phyloP scores from a whole-genome alignment of 108 stramenopile genomes.

The Fistulifera pelliculosa region DNA sequence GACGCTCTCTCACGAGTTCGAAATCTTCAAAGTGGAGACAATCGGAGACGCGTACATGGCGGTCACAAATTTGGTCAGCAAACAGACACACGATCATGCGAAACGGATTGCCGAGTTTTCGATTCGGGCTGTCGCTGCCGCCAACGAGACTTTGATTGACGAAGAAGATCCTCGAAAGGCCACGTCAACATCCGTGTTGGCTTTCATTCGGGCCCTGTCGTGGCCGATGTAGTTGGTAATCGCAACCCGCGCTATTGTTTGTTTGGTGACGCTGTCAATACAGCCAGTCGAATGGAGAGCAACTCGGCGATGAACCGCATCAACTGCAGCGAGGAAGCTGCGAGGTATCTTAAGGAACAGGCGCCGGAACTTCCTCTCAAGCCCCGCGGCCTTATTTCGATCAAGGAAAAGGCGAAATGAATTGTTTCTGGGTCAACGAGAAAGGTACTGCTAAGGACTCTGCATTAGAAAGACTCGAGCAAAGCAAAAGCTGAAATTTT shows the following conservation, averaged over 20 bases:
- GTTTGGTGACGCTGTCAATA: conserved; percentile 79
- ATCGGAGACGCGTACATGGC: conserved; percentile 66
- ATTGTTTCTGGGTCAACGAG: conserved; percentile 23
- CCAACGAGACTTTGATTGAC: conserved; percentile 24
- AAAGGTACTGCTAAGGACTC: too few relatives aligned
- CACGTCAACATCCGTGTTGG: conserved; percentile 45
- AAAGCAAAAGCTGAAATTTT: too few relatives aligned
- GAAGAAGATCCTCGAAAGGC: conserved; percentile 21
- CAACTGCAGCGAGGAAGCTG: conserved; percentile 35
- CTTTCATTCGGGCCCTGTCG: conserved; percentile 45
- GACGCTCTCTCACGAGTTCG: conserved; percentile 44
- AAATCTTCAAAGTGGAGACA: conserved; percentile 70
- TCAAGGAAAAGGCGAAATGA: conserved; percentile 66
- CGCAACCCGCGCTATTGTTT: conserved; percentile 59
- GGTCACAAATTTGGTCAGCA: conserved; percentile 40
- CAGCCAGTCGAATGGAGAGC: conserved; percentile 44
- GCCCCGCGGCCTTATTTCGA: conserved; percentile 26
- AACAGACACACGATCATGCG: conserved; percentile 50
- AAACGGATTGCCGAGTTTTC: conserved; percentile 62
- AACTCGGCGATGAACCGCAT: conserved; percentile 19
- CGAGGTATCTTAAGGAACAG: conserved; percentile 21
- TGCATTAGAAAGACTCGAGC: too few relatives aligned
- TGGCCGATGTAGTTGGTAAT: conserved; percentile 61
- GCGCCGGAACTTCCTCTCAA: conserved; percentile 18
- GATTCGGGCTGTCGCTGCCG: conserved; percentile 37